Percentiles rank a stretch among this genome's conserved stretches.
Conservation (phyloP, 257 asterid genomes). For the Gardenia jasminoides region DNA sequence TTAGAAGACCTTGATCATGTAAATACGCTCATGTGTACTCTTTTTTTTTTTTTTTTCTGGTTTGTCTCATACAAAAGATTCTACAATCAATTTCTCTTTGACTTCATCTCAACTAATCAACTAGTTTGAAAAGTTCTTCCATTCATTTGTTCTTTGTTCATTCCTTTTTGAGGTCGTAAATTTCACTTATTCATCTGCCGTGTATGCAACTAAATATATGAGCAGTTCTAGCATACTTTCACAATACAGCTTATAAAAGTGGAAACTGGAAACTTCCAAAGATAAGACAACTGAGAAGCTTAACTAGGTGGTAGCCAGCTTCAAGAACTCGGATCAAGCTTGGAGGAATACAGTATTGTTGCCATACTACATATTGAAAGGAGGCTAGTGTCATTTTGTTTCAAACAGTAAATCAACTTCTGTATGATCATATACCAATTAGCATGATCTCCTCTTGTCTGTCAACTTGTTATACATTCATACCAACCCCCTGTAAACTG, state of each 20-base stretch:
- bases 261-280: not conserved
- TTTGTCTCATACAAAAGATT: not conserved
- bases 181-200: not conserved
- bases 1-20: not conserved
- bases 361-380: not conserved
- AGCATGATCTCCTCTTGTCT: not conserved
- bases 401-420: not conserved
- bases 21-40: not conserved
- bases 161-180: no score
- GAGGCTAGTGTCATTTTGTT: not conserved
- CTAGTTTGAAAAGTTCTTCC: no score
- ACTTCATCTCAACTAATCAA: not conserved
- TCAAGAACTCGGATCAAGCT: not conserved
- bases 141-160: no score
- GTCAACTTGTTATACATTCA: not conserved
- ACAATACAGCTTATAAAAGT: not conserved
- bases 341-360: not conserved
- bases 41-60: not conserved
- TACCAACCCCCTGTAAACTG: not conserved
- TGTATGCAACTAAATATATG: not conserved
- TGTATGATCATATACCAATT: not conserved
- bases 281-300: not conserved
- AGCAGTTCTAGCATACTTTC: not conserved
- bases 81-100: not conserved
- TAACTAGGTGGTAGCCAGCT: not conserved